Evolutionary conservation across 371 early-diverging fungal genomes (phyloP).

Genomic region (Mortierella sp.): DNA sequence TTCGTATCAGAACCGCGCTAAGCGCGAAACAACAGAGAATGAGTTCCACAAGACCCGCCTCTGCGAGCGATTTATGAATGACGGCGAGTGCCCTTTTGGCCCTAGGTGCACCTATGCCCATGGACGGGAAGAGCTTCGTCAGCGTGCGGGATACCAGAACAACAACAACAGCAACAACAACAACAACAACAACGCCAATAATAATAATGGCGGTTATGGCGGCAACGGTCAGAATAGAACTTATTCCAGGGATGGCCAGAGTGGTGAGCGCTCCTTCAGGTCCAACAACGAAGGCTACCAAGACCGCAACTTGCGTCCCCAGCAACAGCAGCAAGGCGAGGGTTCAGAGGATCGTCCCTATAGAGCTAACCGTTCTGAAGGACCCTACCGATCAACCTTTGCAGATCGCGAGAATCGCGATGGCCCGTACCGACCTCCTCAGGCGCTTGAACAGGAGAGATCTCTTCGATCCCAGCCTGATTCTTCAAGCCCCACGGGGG

Average conservation of each 20-base stretch:
- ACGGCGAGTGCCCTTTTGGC: slow-evolving; percentile 86
- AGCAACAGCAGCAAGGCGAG: slow-evolving; percentile 28
- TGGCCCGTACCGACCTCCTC: slow-evolving; percentile 55
- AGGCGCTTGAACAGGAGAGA: slow-evolving; percentile 45
- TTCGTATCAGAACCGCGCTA: slow-evolving; percentile 36
- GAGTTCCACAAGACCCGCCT: slow-evolving; percentile 87
- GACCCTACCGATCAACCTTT: slow-evolving; percentile 35
- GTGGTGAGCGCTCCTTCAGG: slow-evolving; percentile 42
- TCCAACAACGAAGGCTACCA: slow-evolving; percentile 38
- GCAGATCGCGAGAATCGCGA: slow-evolving; percentile 52
- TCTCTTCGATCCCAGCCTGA: slow-evolving; percentile 27
- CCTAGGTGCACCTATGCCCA: slow-evolving; percentile 90
- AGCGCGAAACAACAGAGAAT: slow-evolving; percentile 61
- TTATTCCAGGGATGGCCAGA: slow-evolving; percentile 43
- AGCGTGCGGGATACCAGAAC: slow-evolving; percentile 43
- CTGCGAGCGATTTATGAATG: slow-evolving; percentile 85
- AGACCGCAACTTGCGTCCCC: slow-evolving; percentile 42
- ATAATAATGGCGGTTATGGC: slow-evolving; percentile 9
- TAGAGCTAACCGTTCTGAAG: slow-evolving; percentile 31
- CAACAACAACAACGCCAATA: slow-evolving; percentile 22
- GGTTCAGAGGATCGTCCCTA: slow-evolving; percentile 34
- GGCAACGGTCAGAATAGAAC: slow-evolving; percentile 28
- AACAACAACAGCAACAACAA: slow-evolving; percentile 34
- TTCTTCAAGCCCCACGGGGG: slow-evolving; percentile 29
- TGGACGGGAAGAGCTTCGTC: slow-evolving; percentile 69